These are phyloP conservation scores for Magnolia sinica DNA, from an alignment of 164 flowering plant genomes.

Conservation along the genomic window DNA sequence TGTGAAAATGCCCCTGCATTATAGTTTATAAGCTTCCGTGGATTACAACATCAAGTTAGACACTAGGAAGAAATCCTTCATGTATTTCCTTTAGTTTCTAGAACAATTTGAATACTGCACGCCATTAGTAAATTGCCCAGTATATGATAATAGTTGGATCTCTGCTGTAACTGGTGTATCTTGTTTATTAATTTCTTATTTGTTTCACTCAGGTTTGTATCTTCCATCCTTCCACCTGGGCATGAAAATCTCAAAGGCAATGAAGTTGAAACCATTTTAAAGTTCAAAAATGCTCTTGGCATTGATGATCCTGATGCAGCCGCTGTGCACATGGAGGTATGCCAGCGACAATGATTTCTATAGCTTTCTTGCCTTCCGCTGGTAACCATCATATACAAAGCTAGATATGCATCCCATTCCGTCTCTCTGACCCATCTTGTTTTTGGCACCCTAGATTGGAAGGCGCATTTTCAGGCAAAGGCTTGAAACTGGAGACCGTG, in stretches of 20 bases:
- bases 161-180: background rate
- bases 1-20: too few species aligned
- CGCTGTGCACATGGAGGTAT: constrained; percentile 92
- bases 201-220: constrained; percentile 51
- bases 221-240: constrained; percentile 82
- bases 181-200: background rate
- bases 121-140: background rate
- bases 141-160: background rate
- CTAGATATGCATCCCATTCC: background rate
- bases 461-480: constrained; percentile 83
- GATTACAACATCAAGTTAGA: too few species aligned
- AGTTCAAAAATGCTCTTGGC: constrained; percentile 80
- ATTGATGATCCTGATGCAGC: constrained; percentile 99
- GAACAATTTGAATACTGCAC: background rate
- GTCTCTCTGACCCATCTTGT: background rate
- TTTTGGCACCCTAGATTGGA: constrained; percentile 53
- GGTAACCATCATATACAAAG: background rate
- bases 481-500: constrained; percentile 96
- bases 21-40: too few species aligned
- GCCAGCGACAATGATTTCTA: background rate
- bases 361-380: background rate
- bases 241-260: constrained; percentile 72
- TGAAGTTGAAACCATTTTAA: constrained; percentile 77
- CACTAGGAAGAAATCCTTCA: too few species aligned
- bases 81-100: background rate